phyloP scores from a whole-genome alignment of 2,329 filamentous ascomycete genomes.

The Colletotrichum endophyticum region DNA sequence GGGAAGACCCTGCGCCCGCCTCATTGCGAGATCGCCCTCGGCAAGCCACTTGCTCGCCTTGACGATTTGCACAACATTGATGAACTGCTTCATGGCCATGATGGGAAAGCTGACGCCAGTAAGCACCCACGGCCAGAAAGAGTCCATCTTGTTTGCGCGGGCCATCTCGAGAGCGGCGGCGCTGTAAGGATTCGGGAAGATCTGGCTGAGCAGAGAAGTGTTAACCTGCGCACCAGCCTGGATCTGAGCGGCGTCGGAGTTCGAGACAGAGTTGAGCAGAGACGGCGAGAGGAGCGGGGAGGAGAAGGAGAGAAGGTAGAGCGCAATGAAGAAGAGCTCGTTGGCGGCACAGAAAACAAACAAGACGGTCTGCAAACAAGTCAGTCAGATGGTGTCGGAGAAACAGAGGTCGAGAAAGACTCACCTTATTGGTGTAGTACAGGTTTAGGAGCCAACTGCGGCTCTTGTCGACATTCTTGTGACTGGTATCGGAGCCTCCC shows the following conservation, averaged over 20 bases:
- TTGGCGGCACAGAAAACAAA: constrained; percentile 92
- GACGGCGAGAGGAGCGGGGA: constrained; percentile 88
- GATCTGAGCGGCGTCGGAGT: constrained; percentile 54
- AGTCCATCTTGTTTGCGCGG: constrained; percentile 91
- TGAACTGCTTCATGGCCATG: constrained; percentile 90
- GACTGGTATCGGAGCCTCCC: constrained; percentile 79
- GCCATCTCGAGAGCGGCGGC: constrained; percentile 92
- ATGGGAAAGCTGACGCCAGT: constrained; percentile 81
- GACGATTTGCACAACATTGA: constrained; percentile 93
- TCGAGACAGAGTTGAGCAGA: constrained; percentile 69
- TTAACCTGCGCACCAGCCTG: constrained; percentile 73
- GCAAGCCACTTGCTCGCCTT: constrained; percentile 93
- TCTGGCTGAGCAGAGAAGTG: constrained; percentile 70
- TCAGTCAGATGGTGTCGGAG: background rate
- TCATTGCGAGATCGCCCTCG: constrained; percentile 80
- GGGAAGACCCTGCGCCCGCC: constrained; percentile 59
- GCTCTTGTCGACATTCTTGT: constrained; percentile 92
- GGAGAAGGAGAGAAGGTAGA: constrained; percentile 97
- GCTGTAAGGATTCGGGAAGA: constrained; percentile 90
- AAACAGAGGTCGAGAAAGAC: background rate
- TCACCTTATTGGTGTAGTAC: constrained; percentile 96
- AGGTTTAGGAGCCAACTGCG: constrained; percentile 89
- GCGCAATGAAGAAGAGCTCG: constrained; percentile 96
- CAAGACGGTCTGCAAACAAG: constrained; percentile 72
- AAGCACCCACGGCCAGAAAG: constrained; percentile 71